Conservation (phyloP, 331 rosid genomes). For the Phaseolus coccineus region DNA sequence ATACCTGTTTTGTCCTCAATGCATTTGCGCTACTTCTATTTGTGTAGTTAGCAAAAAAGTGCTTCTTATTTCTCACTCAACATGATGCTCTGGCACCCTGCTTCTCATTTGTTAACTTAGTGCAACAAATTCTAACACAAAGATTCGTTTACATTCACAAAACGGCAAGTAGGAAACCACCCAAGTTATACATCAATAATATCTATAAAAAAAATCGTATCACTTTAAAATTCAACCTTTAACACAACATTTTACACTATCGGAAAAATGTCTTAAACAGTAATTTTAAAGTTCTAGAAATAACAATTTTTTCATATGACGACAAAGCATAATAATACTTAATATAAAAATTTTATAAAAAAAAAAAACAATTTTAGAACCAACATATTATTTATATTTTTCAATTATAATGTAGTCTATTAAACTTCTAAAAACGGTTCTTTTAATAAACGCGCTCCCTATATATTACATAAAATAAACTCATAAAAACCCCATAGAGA, state of each 20-base stretch:
- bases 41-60: conserved; percentile 18
- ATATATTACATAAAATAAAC: no score
- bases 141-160: conserved; percentile 40
- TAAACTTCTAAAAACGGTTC: no score
- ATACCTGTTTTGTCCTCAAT: conserved; percentile 4
- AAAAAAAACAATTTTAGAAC: no score
- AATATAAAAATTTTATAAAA: no score
- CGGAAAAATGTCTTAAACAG: no score
- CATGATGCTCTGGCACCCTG: not conserved
- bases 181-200: not conserved
- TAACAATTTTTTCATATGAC: no score
- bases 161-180: conserved; percentile 20
- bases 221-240: not conserved
- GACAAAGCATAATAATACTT: no score
- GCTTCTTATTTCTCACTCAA: conserved; percentile 3
- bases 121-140: conserved; percentile 19
- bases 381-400: no score
- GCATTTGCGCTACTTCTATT: not conserved
- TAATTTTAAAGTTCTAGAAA: no score
- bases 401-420: no score
- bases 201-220: not conserved
- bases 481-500: no score
- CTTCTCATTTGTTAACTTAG: not conserved
- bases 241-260: not conserved
- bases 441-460: no score